Percentiles rank a stretch among this genome's conserved stretches.
These are phyloP conservation scores for Ganoderma lingzhi DNA, from an alignment of 1,284 basidiomycete species.

Conservation along the genomic window DNA sequence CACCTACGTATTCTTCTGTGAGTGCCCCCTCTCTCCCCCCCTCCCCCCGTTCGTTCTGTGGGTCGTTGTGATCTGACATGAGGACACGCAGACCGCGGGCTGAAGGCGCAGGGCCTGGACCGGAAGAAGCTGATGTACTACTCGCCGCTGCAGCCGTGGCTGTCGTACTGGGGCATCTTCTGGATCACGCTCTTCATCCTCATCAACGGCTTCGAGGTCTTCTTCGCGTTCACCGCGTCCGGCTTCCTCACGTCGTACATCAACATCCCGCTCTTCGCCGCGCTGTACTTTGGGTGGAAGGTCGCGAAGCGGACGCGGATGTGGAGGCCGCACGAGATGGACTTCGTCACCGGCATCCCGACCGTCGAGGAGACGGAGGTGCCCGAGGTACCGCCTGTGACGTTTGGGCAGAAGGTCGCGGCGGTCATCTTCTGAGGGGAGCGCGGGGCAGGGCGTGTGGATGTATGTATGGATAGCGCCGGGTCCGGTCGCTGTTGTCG, in stretches of 20 bases:
- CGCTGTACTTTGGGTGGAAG: conserved; percentile 61
- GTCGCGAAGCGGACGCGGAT: conserved; percentile 58
- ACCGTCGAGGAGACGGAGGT: conserved; percentile 62
- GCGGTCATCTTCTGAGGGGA: conserved; percentile 45
- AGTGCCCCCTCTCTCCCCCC: conserved; percentile 20
- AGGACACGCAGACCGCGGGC: conserved; percentile 59
- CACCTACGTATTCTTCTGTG: conserved; percentile 80
- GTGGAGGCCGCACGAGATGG: conserved; percentile 62
- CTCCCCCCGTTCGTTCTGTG: not conserved
- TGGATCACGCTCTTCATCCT: conserved; percentile 53
- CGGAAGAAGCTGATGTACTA: conserved; percentile 64
- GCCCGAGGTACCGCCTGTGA: conserved; percentile 48
- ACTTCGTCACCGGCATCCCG: conserved; percentile 66
- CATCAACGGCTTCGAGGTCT: conserved; percentile 46
- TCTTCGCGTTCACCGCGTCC: conserved; percentile 60
- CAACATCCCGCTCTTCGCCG: conserved; percentile 59
- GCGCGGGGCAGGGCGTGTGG: not conserved
- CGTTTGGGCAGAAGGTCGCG: conserved; percentile 46
- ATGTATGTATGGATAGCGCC: not conserved
- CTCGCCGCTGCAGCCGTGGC: conserved; percentile 51
- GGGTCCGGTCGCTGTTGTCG: not conserved
- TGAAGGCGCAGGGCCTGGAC: conserved; percentile 63
- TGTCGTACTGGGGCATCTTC: conserved; percentile 49
- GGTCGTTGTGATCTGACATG: not conserved
- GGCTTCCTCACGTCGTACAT: conserved; percentile 67